Base-by-base conservation (phyloP, 768 basidiomycete species). In the Collybia mongolica region DNA sequence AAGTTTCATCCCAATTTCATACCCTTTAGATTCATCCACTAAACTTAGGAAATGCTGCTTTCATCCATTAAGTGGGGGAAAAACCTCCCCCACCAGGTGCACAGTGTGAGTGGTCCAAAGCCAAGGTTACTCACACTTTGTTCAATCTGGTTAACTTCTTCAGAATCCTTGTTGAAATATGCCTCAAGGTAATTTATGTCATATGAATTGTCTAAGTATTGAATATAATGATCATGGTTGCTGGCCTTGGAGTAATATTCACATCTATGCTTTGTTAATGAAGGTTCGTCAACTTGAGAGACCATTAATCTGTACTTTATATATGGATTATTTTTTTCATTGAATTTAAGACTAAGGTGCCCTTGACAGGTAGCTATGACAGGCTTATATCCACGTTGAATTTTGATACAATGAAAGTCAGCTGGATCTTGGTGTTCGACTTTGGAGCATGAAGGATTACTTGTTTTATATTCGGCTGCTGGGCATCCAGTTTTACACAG, bases 131-230 rank as follows among this genome's bases (percentile, higher is more conserved):
- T 41, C 17, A 56, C 61, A 15, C 32, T 45, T 9, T 46, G 19
- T 49, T 64, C 63, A 40, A 65, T 62, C 2, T 41, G n/a, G 6
- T 53, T 47, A n/a, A 63, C 40, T 37, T 60, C 52, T 14, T 63
- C 61, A 12, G 8, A 14, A 35, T 65, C 54, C 8, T 56, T 47
- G 12, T 38, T 19, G n/a, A 63, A 56, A 6, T 57, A 41, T 2
- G 62, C 64, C 36, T 59, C 54, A 0, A 62, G 18, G 28, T 65
- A 65, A 2, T 54, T 53, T 3, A 60, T 22, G 22, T 65, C 50
- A 29, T 60, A 62, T 0, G 52, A 49, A 2, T 49, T 29, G 39
- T 59, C 32, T n/a, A 48, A 39, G 14, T 39, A 39, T 2, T 53
- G 36, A 1, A 53, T 20, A 12, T 47, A 51, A 20, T 51, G 53